Evolutionary conservation across 164 flowering plant genomes (phyloP), one percentile per base, ranked within the genome.

Genomic region (Annona squamosa): DNA sequence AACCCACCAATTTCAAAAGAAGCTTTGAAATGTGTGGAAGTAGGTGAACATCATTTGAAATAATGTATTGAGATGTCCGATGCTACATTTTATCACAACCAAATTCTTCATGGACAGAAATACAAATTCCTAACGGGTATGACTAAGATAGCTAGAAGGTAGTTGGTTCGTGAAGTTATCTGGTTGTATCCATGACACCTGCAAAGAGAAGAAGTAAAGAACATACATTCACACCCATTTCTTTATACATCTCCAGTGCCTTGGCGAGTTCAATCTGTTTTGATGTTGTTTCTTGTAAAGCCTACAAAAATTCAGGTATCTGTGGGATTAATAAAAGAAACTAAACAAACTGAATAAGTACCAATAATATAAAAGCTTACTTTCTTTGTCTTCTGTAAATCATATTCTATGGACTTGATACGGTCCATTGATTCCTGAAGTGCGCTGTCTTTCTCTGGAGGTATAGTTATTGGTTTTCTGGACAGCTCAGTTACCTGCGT

Each of bases 181-280:
- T 0, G 59, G 59, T 16, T 52, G 13, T 10, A 26, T 13, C 43
- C 10, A 62, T 26, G 2, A 72, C 1, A n/a, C 9, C 44, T 44
- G 45, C 48, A 61, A 26, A 46, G 17, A 16, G 44, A 13, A 10
- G 45, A 26, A 46, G 17, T 5, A 42, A 13, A 10, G 45, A 71
- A 81, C 92, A 82, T 85, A 90, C 97, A 63, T 73, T 73, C 59
- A 79, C 44, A 74, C 74, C 79, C 76, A 62, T 66, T 69, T 87
- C 90, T 79, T 83, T 85, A 57, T 91, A 70, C 76, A 61, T 82
- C 80, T 91, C 93, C 72, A 93, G 64, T 46, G 96, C 85, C 68
- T 93, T 88, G 3, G 93, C 92, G 78, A 93, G 97, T 80, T 93
- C 89, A 78, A 84, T 82, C 76, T 93, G 98, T 74, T 90, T 86